Base-by-base conservation (phyloP, 768 basidiomycete species). In the Rhizopogon vulgaris region DNA sequence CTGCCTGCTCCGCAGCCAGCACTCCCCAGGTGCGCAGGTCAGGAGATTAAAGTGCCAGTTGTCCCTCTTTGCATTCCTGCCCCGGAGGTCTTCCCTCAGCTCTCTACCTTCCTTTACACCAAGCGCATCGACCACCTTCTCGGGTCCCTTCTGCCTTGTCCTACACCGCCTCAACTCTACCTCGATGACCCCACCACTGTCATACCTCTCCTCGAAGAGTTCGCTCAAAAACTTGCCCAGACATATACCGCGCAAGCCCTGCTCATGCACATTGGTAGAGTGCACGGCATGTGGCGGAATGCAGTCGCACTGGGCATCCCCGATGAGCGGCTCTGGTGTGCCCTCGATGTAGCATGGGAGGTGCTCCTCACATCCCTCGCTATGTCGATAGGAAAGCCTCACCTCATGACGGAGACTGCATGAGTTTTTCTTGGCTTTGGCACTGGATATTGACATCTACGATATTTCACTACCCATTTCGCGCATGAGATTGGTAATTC, bases 41-140 rank as follows among this genome's bases (percentile, higher is more conserved):
- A 63, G 11, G 58, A 57, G 2, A 30, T 66, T 0, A 54, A 58
- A 1, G 25, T 91, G 4, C 88, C 90, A 18, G 78, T 91, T 15
- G 73, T 90, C 11, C 83, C 82, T 2, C 68, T 92, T 58, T 73
- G 78, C 38, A 73, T 92, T 11, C 89, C 90, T 2, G 83, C 85
- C 2, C 80, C 86, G 0, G 75, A 78, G 2, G 80, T 86, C 0
- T 90, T 90, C 69, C 69, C 79, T 8, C 67, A 81, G 30, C 72
- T 92, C 8, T 81, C 82, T 57, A 65, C 72, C 0, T 90, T 78
- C 72, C 72, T 92, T 57, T 89, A 92, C 70, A 78, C 77, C 25
- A 82, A 85, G 61, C 77, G 80, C 55, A 71, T 83, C 25, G 71
- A 71, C 46, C 56, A 68, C n/a, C 76, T 91, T 50, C 72, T 91